phyloP scores from a whole-genome alignment of 2,329 filamentous ascomycete species.

The Aquanectria penicillioides region DNA sequence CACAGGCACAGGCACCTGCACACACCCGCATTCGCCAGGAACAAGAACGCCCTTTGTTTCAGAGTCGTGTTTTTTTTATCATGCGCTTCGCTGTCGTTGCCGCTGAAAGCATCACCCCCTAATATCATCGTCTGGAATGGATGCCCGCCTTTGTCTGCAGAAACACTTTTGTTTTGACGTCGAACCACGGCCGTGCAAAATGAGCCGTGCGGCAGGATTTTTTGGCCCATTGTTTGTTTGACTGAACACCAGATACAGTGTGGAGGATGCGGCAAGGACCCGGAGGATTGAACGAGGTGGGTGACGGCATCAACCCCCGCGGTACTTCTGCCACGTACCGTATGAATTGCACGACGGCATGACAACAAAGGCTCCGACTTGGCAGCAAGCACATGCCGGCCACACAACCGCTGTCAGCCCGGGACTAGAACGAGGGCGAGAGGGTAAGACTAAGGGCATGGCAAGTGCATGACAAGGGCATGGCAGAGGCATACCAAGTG shows the following conservation, averaged over 20 bases:
- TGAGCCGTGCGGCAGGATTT: background rate
- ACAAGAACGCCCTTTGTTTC: slow-evolving; percentile 36
- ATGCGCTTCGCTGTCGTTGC: background rate
- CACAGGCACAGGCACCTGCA: background rate
- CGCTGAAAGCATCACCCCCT: slow-evolving; percentile 2
- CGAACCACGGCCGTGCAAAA: background rate
- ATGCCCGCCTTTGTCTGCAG: slow-evolving; percentile 18
- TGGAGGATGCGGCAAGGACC: background rate
- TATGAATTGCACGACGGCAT: slow-evolving; percentile 21
- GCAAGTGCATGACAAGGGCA: slow-evolving; percentile 18
- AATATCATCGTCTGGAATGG: slow-evolving; percentile 27
- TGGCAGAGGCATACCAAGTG: slow-evolving; percentile 17
- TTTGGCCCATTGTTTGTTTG: slow-evolving; percentile 3
- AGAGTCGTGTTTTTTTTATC: slow-evolving; percentile 26
- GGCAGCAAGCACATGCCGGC: slow-evolving; percentile 26
- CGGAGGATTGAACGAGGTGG: slow-evolving; percentile 2
- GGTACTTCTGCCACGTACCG: slow-evolving; percentile 27
- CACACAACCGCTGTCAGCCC: slow-evolving; percentile 34
- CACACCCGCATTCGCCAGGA: slow-evolving; percentile 6
- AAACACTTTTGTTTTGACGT: background rate
- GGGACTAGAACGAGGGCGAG: slow-evolving; percentile 27
- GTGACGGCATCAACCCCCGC: background rate
- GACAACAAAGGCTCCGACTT: slow-evolving; percentile 21
- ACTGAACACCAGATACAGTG: background rate
- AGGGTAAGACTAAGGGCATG: slow-evolving; percentile 1